Conservation (phyloP, 257 asterid species). For the Nicotiana attenuata region DNA sequence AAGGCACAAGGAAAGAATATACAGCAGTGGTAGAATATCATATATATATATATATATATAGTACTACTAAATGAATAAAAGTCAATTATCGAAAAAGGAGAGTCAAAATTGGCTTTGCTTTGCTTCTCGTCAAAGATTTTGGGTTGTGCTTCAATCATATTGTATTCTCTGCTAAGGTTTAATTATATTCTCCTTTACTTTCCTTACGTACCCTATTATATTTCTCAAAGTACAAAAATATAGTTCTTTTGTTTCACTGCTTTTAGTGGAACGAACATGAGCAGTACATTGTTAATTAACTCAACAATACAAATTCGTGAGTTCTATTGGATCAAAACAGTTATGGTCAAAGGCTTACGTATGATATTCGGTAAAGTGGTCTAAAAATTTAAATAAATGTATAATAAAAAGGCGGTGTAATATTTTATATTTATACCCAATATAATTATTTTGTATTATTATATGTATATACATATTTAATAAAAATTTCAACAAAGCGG, state of each 20-base stretch:
- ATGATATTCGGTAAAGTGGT: too few species aligned
- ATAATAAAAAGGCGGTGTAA: too few species aligned
- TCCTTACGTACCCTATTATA: not conserved
- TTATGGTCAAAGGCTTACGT: too few species aligned
- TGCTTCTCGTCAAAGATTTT: constrained; percentile 15
- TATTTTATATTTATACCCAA: too few species aligned
- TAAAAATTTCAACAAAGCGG: too few species aligned
- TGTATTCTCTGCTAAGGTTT: not conserved
- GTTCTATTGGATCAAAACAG: too few species aligned
- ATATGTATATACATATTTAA: too few species aligned
- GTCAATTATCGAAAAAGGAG: not conserved
- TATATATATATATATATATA: too few species aligned
- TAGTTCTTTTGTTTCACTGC: not conserved
- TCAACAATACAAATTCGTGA: too few species aligned
- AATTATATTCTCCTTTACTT: not conserved
- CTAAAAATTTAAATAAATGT: too few species aligned
- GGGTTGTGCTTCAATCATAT: not conserved
- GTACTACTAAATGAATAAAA: not conserved
- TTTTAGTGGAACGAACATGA: not conserved
- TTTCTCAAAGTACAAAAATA: not conserved
- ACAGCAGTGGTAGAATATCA: not conserved
- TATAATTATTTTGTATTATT: too few species aligned
- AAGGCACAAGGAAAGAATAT: not conserved
- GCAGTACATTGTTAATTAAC: too few species aligned
- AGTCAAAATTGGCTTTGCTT: constrained; percentile 13